Conservation (phyloP, 768 basidiomycete species). For the Gymnopilus junonius region DNA sequence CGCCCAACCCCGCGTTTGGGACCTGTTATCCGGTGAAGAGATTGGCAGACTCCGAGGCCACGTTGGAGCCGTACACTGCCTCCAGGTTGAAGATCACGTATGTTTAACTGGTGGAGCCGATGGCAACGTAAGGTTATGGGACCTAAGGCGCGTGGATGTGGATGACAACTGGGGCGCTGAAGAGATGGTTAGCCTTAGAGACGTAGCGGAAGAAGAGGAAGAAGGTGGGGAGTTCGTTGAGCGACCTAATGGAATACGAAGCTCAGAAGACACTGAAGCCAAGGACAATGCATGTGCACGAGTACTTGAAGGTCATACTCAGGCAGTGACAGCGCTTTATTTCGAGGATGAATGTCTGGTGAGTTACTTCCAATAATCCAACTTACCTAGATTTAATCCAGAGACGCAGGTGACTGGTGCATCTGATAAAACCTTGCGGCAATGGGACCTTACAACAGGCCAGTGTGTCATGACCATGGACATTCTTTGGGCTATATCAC, state of each 20-base stretch:
- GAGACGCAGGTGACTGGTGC: conserved; percentile 87
- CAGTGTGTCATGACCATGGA: conserved; percentile 99
- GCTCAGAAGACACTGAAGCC: conserved; percentile 39
- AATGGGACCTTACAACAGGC: conserved; percentile 97
- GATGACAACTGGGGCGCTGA: conserved; percentile 64
- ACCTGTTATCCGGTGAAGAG: conserved; percentile 87
- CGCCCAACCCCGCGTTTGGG: conserved; percentile 90
- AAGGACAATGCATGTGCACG: conserved; percentile 69
- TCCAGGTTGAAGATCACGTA: conserved; percentile 92
- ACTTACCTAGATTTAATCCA: conserved; percentile 21
- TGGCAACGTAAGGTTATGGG: conserved; percentile 87
- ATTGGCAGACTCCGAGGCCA: conserved; percentile 87
- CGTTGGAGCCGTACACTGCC: conserved; percentile 77
- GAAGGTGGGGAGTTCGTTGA: conserved; percentile 48
- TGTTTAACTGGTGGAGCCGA: conserved; percentile 93
- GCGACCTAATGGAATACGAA: conserved; percentile 44
- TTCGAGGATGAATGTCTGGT: conserved; percentile 96
- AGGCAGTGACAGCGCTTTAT: conserved; percentile 91
- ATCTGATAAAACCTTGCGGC: conserved; percentile 96
- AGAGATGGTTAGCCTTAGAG: conserved; percentile 61
- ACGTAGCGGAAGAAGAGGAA: conserved; percentile 69
- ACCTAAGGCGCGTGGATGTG: conserved; percentile 81
- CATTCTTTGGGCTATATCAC: conserved; percentile 98
- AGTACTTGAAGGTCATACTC: conserved; percentile 88
- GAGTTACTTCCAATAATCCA: conserved; percentile 28